Conservation (phyloP, 2,329 filamentous ascomycete species). For the Rutstroemia sp. region DNA sequence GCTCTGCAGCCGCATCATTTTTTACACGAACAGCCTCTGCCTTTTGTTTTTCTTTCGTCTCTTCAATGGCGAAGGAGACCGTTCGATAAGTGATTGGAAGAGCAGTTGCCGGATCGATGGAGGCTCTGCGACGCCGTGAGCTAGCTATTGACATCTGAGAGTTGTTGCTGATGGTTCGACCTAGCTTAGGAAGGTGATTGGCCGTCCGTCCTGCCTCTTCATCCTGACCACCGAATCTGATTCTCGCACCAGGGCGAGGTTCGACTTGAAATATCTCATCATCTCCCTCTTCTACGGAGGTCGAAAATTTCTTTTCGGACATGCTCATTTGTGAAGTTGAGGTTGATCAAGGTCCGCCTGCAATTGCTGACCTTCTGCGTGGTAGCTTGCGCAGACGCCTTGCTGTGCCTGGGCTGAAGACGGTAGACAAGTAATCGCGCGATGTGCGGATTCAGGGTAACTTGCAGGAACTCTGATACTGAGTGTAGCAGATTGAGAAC, state of each 20-base stretch:
- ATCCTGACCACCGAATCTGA: constrained; percentile 11
- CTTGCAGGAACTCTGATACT: no score
- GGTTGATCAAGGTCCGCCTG: no score
- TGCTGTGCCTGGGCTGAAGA: no score
- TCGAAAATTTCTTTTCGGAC: constrained; percentile 4
- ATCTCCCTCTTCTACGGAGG: background rate
- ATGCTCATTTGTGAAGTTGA: background rate
- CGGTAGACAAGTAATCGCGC: no score
- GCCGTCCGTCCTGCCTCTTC: constrained; percentile 8
- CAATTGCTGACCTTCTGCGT: no score
- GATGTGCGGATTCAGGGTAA: no score
- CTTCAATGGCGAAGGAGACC: constrained; percentile 48
- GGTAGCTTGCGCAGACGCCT: no score
- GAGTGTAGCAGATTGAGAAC: background rate
- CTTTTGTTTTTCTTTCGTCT: constrained; percentile 40
- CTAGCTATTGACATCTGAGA: constrained; percentile 12
- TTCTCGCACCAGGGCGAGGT: constrained; percentile 10
- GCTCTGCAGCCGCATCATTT: constrained; percentile 41
- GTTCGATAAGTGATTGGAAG: constrained; percentile 47
- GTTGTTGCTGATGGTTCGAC: constrained; percentile 14
- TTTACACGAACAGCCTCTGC: constrained; percentile 35
- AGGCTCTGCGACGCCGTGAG: constrained; percentile 14
- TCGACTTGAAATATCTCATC: constrained; percentile 12
- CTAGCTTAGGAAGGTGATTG: constrained; percentile 2
- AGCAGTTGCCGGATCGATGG: constrained; percentile 33